These are phyloP conservation scores for Aspergillus nomiae DNA, from an alignment of 2,329 filamentous ascomycete species.

Conservation along the genomic window DNA sequence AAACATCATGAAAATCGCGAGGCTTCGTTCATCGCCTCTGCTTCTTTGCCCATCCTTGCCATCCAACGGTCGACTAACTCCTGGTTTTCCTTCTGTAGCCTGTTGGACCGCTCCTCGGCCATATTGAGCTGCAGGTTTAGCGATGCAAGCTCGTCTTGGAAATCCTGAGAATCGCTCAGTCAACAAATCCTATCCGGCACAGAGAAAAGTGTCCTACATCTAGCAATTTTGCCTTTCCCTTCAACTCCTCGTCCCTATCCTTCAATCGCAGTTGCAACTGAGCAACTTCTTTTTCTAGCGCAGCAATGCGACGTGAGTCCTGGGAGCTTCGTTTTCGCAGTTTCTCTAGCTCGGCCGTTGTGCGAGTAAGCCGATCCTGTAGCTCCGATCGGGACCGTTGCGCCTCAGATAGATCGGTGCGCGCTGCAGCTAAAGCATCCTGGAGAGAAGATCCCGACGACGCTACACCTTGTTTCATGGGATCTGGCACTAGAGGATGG, in stretches of 20 bases:
- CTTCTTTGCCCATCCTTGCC: slow-evolving; percentile 81
- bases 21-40: slow-evolving; percentile 77
- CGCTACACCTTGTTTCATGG: slow-evolving; percentile 27
- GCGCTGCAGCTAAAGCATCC: slow-evolving; percentile 39
- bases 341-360: slow-evolving; percentile 65
- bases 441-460: slow-evolving; percentile 32
- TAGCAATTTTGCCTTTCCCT: slow-evolving; percentile 78
- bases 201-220: slow-evolving; percentile 54
- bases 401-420: slow-evolving; percentile 73
- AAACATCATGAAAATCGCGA: slow-evolving; percentile 47
- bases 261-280: slow-evolving; percentile 67
- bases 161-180: slow-evolving; percentile 55
- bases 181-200: not conserved
- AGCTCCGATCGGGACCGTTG: slow-evolving; percentile 72
- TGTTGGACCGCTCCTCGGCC: slow-evolving; percentile 73
- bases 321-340: slow-evolving; percentile 62
- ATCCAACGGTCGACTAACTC: slow-evolving; percentile 92
- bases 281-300: slow-evolving; percentile 64
- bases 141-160: slow-evolving; percentile 91
- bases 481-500: slow-evolving; percentile 31
- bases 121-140: slow-evolving; percentile 86
- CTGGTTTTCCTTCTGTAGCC: slow-evolving; percentile 78
- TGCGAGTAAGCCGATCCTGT: slow-evolving; percentile 62
- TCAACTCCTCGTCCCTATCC: slow-evolving; percentile 83
- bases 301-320: slow-evolving; percentile 64